phyloP scores from a whole-genome alignment of 768 basidiomycete genomes.

The Suillus lakei region DNA sequence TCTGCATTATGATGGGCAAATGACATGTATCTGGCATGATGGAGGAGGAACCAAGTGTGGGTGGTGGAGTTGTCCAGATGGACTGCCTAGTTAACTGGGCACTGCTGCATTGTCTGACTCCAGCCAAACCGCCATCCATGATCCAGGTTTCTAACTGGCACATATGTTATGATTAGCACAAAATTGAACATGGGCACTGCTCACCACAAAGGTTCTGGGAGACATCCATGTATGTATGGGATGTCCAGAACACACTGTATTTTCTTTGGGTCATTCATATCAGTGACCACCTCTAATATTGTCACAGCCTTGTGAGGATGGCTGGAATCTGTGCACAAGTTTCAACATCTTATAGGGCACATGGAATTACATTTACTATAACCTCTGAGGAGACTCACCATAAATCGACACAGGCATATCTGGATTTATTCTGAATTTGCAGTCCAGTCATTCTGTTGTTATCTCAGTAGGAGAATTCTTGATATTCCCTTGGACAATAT shows the following conservation, averaged over 20 bases:
- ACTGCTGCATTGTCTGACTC: neutral
- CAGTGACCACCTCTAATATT: neutral
- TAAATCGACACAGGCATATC: neutral
- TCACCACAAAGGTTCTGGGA: neutral
- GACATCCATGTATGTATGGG: neutral
- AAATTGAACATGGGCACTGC: rapidly evolving
- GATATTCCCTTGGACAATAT: neutral
- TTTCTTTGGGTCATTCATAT: neutral
- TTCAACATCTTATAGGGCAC: neutral
- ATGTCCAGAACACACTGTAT: neutral
- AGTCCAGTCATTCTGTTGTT: neutral
- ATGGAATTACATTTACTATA: neutral
- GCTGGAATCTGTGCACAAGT: neutral
- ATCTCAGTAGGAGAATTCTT: neutral
- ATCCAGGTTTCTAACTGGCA: neutral
- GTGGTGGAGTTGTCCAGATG: neutral
- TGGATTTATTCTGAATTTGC: neutral
- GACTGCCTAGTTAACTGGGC: neutral
- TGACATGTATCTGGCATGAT: neutral
- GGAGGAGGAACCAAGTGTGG: neutral
- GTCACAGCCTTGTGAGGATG: neutral
- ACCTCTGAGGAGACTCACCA: neutral
- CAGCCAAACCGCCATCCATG: neutral
- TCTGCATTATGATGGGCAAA: neutral
- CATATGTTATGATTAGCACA: neutral